Conservation (phyloP, 73 alveolate genomes). For the Paramecium bursaria region DNA sequence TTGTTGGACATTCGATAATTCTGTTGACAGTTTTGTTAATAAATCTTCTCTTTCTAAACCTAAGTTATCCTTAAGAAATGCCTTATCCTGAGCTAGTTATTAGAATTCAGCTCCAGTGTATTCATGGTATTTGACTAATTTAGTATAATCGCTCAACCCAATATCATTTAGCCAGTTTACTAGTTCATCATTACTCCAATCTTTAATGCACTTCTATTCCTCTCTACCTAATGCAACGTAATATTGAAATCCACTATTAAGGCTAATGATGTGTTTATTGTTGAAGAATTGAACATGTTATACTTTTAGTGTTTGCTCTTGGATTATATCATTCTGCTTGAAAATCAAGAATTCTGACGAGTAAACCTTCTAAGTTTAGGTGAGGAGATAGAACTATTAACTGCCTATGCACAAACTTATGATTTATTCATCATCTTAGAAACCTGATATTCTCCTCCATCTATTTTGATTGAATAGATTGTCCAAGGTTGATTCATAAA, state of each 20-base stretch:
- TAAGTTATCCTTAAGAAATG: not conserved
- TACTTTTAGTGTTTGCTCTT: not conserved
- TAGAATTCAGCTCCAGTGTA: slow-evolving; percentile 24
- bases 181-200: slow-evolving; percentile 39
- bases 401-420: not conserved
- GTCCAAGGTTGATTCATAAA: not conserved
- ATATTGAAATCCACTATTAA: not conserved
- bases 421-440: not conserved
- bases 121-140: slow-evolving; percentile 41
- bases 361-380: not conserved
- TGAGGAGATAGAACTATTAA: not conserved
- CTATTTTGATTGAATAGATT: not conserved
- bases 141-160: slow-evolving; percentile 45
- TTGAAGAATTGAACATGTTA: not conserved
- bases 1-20: slow-evolving; percentile 3
- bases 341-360: not conserved
- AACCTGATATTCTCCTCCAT: not conserved
- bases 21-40: slow-evolving; percentile 17
- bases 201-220: not conserved
- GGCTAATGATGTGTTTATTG: slow-evolving; percentile 1
- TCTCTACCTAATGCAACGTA: slow-evolving; percentile 40
- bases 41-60: slow-evolving; percentile 39
- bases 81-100: not conserved
- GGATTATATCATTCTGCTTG: not conserved
- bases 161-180: not conserved